Percentiles rank a stretch among this genome's conserved stretches.
phyloP scores from a whole-genome alignment of 2,329 filamentous ascomycete genomes.

The Trichoderma sp. region DNA sequence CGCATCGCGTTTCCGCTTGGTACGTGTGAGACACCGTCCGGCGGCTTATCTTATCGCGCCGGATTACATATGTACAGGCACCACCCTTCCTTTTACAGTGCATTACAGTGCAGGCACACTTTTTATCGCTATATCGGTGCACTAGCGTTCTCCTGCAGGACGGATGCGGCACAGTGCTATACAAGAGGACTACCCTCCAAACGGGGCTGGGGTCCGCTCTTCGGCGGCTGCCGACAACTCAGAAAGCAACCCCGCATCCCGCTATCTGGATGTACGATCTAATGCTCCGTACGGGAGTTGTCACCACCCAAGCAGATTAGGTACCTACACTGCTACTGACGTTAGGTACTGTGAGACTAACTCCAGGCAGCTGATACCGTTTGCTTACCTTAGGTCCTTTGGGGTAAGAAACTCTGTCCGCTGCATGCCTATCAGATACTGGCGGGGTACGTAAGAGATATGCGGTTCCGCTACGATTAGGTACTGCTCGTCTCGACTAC shows the following conservation, averaged over 20 bases:
- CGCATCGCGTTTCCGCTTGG: constrained; percentile 16
- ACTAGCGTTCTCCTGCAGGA: neutral
- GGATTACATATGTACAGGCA: neutral
- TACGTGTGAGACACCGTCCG: neutral
- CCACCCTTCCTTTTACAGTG: neutral
- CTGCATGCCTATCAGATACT: constrained; percentile 5
- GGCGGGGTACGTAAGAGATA: constrained; percentile 9
- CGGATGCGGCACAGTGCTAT: neutral
- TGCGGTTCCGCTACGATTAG: constrained; percentile 6
- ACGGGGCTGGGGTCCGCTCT: constrained; percentile 17
- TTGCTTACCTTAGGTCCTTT: neutral
- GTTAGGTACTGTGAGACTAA: neutral
- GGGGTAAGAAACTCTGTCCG: neutral
- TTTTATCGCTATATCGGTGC: neutral
- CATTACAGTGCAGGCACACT: neutral
- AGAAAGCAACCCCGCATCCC: constrained; percentile 11
- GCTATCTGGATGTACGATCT: constrained; percentile 14
- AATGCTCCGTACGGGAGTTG: neutral
- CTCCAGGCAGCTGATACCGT: neutral
- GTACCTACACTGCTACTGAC: neutral
- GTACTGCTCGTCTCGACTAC: neutral
- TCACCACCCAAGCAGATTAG: neutral
- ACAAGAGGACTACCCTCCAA: neutral
- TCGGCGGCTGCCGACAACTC: constrained; percentile 21
- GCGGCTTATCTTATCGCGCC: constrained; percentile 18